These are phyloP conservation scores for Excoecaria agallocha DNA, from an alignment of 345 rosid genomes.

Conservation along the genomic window DNA sequence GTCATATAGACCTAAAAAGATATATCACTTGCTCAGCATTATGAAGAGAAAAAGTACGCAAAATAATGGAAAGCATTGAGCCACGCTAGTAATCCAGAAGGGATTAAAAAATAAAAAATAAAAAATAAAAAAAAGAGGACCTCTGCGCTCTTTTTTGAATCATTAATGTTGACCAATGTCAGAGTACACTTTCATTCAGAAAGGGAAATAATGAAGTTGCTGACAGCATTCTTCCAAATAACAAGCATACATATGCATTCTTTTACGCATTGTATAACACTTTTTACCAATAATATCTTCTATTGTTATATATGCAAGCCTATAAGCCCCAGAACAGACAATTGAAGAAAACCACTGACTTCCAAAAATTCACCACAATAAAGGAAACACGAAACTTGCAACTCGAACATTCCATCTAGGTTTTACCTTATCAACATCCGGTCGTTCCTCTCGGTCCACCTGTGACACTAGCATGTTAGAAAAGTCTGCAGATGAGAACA, in stretches of 20 bases:
- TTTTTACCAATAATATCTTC: too few relatives aligned
- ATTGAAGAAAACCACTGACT: background rate
- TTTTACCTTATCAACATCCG: conserved; percentile 91
- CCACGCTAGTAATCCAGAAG: background rate
- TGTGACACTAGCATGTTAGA: conserved; percentile 34
- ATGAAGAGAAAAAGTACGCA: background rate
- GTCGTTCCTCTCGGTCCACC: conserved; percentile 97
- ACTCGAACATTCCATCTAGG: background rate
- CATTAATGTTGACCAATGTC: background rate
- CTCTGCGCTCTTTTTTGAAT: background rate
- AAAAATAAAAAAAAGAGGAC: background rate
- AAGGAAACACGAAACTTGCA: background rate
- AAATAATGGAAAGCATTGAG: background rate
- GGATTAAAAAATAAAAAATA: too few relatives aligned
- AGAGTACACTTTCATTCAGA: background rate
- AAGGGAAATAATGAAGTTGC: background rate
- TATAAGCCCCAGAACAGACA: background rate
- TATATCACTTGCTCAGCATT: background rate
- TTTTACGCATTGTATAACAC: background rate
- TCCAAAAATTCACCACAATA: background rate
- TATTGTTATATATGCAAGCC: background rate
- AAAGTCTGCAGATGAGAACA: background rate
- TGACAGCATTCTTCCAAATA: background rate
- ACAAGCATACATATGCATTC: background rate
- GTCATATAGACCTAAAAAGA: conserved; percentile 87